Evolutionary conservation across 257 asterid genomes (phyloP).

Genomic region (Sherardia arvensis): DNA sequence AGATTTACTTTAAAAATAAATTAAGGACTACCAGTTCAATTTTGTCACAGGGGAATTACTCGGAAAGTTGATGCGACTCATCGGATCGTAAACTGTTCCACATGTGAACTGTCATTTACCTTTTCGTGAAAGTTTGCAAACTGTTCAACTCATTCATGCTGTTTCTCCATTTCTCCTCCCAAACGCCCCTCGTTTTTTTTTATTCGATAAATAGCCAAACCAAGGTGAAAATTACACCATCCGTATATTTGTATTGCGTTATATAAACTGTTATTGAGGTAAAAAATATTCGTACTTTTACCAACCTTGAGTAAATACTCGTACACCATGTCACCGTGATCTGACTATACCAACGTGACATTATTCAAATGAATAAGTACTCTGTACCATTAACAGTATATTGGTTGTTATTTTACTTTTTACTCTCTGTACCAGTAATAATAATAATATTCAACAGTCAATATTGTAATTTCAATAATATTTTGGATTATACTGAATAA

Average conservation of each 20-base stretch:
- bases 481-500: no score
- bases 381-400: no score
- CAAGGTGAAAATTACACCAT: no score
- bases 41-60: not conserved
- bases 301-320: not conserved
- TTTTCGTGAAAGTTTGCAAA: not conserved
- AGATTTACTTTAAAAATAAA: no score
- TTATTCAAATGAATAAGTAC: not conserved
- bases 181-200: not conserved
- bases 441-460: no score
- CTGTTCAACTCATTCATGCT: not conserved
- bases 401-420: no score
- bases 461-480: no score
- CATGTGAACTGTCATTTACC: not conserved
- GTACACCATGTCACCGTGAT: not conserved
- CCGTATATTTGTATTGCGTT: no score
- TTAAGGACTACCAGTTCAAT: not conserved
- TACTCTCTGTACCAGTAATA: no score
- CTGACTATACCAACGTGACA: not conserved
- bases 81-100: not conserved
- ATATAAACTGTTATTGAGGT: not conserved
- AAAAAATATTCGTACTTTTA: not conserved
- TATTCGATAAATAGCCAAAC: no score
- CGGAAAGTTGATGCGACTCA: slow-evolving; percentile 1
- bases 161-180: not conserved